A percentile compares a stretch with the other conserved stretches of the same genome.
These are phyloP conservation scores for Mallotus japonicus DNA, from an alignment of 441 rosid genomes.

Conservation along the genomic window DNA sequence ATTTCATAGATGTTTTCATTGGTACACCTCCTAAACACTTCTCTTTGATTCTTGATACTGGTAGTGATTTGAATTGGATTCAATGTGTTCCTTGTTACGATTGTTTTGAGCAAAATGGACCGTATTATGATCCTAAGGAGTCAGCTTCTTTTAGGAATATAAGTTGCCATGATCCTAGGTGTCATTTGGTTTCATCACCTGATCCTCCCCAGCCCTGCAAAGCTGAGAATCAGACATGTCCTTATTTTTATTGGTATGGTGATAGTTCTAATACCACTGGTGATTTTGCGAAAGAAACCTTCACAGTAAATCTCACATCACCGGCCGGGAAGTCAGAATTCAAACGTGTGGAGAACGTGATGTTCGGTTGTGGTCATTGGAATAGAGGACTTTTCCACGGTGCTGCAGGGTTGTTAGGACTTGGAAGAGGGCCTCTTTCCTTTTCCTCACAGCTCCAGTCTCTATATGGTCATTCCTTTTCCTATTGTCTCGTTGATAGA, in stretches of 20 bases:
- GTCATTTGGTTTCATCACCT: constrained; percentile 67
- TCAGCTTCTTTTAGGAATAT: constrained; percentile 61
- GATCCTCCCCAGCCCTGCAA: constrained; percentile 68
- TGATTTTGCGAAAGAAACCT: constrained; percentile 76
- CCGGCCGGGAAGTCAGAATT: constrained; percentile 45
- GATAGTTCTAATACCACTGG: constrained; percentile 93
- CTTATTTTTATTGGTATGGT: constrained; percentile 87
- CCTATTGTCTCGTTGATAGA: constrained; percentile 83
- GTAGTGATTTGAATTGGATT: constrained; percentile 92
- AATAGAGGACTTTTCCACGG: constrained; percentile 80
- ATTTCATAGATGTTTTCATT: constrained; percentile 80
- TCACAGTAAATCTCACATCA: constrained; percentile 70
- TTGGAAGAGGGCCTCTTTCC: constrained; percentile 88
- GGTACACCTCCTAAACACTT: constrained; percentile 91
- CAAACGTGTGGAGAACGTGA: constrained; percentile 57
- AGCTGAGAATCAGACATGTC: constrained; percentile 61
- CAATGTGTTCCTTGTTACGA: constrained; percentile 73
- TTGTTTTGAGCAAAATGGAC: constrained; percentile 72
- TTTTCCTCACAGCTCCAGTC: constrained; percentile 86
- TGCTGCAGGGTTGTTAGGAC: constrained; percentile 78
- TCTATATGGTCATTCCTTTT: constrained; percentile 73
- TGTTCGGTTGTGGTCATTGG: constrained; percentile 98
- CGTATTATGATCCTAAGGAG: constrained; percentile 53
- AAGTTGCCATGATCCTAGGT: constrained; percentile 61
- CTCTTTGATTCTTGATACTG: constrained; percentile 89